phyloP scores from a whole-genome alignment of 2,329 filamentous ascomycete genomes.

The Aureobasidium lini region DNA sequence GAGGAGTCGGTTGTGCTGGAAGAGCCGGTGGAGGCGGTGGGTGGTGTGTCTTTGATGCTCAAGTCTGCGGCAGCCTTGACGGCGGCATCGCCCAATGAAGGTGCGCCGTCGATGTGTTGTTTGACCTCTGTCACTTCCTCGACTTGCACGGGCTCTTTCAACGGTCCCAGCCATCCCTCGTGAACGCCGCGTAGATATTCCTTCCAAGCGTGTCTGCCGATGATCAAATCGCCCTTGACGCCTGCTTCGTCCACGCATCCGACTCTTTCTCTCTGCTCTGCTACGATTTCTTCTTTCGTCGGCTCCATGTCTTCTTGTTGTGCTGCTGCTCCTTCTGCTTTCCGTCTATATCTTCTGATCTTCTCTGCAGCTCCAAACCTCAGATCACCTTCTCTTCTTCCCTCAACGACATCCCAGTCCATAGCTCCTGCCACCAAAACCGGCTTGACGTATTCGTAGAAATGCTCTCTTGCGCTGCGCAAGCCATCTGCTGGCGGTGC shows the following conservation, averaged over 20 bases:
- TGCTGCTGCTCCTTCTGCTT: slow-evolving; percentile 51
- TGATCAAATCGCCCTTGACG: slow-evolving; percentile 72
- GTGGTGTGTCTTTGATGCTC: slow-evolving; percentile 8
- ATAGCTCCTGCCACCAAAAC: slow-evolving; percentile 80
- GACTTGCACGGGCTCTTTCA: slow-evolving; percentile 50
- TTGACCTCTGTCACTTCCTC: slow-evolving; percentile 12
- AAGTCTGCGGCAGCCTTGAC: slow-evolving; percentile 20
- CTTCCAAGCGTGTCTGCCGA: slow-evolving; percentile 93
- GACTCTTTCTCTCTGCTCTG: slow-evolving; percentile 55
- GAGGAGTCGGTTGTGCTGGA: slow-evolving; percentile 15
- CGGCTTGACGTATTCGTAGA: slow-evolving; percentile 92
- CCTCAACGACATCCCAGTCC: slow-evolving; percentile 95
- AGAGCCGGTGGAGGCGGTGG: slow-evolving; percentile 25
- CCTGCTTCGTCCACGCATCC: slow-evolving; percentile 67
- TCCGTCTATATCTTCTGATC: slow-evolving; percentile 60
- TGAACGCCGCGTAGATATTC: slow-evolving; percentile 91
- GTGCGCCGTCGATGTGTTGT: slow-evolving; percentile 17
- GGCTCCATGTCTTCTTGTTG: slow-evolving; percentile 50
- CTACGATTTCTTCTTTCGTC: slow-evolving; percentile 46
- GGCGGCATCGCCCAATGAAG: slow-evolving; percentile 24
- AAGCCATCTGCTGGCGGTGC: slow-evolving; percentile 82
- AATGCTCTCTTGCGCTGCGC: slow-evolving; percentile 82
- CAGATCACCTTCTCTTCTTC: slow-evolving; percentile 85
- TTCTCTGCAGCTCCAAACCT: slow-evolving; percentile 78
- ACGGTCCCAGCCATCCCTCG: slow-evolving; percentile 89